These are phyloP conservation scores for Colletotrichum theobromicola DNA, from an alignment of 2,329 filamentous ascomycete species.

Conservation along the genomic window DNA sequence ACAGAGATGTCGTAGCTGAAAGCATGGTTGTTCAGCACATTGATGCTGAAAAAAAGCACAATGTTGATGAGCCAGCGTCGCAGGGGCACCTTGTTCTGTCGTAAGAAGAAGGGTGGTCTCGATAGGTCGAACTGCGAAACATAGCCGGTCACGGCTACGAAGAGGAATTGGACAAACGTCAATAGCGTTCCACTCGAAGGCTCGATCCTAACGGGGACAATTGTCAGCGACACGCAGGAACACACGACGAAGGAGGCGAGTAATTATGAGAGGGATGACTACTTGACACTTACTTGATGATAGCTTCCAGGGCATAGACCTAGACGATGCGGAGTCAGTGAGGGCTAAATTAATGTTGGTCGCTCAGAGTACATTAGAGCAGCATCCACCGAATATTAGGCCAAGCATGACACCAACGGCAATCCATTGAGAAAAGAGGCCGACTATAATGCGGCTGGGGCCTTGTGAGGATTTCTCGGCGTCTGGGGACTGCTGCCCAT, in stretches of 20 bases:
- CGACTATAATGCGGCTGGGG: constrained; percentile 58
- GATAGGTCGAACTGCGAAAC: constrained; percentile 74
- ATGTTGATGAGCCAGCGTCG: constrained; percentile 89
- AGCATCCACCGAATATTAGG: constrained; percentile 95
- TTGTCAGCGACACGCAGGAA: constrained; percentile 18
- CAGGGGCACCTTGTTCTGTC: constrained; percentile 80
- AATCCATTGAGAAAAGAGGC: constrained; percentile 67
- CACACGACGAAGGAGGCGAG: not conserved
- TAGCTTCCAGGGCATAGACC: constrained; percentile 96
- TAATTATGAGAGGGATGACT: not conserved
- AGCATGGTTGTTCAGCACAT: constrained; percentile 95
- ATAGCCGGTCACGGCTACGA: constrained; percentile 81
- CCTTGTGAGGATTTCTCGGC: constrained; percentile 2
- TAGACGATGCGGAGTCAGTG: constrained; percentile 40
- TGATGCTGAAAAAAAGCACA: constrained; percentile 88
- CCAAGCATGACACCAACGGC: constrained; percentile 72
- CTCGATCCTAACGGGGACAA: constrained; percentile 65
- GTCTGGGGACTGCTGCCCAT: not conserved
- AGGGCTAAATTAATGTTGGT: not conserved
- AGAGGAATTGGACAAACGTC: constrained; percentile 88
- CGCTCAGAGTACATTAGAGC: constrained; percentile 75
- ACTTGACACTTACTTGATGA: constrained; percentile 76
- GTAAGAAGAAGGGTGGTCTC: constrained; percentile 74
- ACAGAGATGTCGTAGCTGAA: constrained; percentile 98
- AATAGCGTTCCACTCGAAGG: constrained; percentile 83